Conservation (phyloP, 805 yeast species). For the Teunomyces gatunensis region DNA sequence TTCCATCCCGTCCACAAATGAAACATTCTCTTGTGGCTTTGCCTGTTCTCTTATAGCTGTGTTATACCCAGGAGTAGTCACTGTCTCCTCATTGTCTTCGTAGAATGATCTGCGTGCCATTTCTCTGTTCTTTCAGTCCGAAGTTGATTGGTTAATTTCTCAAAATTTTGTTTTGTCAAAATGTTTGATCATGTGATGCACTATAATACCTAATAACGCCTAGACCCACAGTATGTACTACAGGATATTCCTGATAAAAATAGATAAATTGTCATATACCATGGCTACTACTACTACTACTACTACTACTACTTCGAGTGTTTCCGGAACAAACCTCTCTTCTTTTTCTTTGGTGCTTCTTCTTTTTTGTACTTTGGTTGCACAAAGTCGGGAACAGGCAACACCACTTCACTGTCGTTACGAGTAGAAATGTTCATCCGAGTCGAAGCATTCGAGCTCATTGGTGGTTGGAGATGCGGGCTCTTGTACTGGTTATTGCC, state of each 20-base stretch:
- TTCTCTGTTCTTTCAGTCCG: not conserved
- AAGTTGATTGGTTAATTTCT: not conserved
- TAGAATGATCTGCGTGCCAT: conserved; percentile 42
- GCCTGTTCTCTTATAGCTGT: conserved; percentile 38
- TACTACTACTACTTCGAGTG: conserved; percentile 1
- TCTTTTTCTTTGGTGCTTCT: conserved; percentile 8
- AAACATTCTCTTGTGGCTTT: conserved; percentile 36
- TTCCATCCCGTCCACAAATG: conserved; percentile 53
- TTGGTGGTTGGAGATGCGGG: conserved; percentile 6
- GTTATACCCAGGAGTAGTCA: conserved; percentile 50
- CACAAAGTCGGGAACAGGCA: conserved; percentile 5
- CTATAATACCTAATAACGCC: not conserved
- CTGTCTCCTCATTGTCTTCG: conserved; percentile 47
- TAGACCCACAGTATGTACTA: not conserved
- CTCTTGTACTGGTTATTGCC: not conserved
- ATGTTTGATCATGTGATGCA: too few species aligned
- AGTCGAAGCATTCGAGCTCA: conserved; percentile 6
- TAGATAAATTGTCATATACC: not conserved
- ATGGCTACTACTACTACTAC: not conserved
- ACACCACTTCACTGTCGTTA: conserved; percentile 1
- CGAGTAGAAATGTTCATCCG: conserved; percentile 9
- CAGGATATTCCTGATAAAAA: not conserved
- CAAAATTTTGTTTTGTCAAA: not conserved
- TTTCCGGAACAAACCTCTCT: conserved; percentile 11
- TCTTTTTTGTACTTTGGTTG: conserved; percentile 2